Conservation (phyloP, 1,139 yeast genomes). For the Zygosaccharomyces pseudobailii region DNA sequence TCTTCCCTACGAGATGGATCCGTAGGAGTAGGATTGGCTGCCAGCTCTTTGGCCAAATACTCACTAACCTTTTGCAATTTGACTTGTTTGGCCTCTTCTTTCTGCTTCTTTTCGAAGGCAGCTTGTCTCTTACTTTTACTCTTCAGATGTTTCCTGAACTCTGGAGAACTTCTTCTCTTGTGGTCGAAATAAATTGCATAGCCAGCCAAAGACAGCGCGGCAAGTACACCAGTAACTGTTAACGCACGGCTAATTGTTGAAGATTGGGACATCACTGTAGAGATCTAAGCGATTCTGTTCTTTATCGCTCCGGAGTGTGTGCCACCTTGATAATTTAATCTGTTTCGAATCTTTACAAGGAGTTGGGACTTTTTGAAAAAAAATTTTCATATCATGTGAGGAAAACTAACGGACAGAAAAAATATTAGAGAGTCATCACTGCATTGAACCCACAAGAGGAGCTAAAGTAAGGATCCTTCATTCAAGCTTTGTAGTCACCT, state of each 20-base stretch:
- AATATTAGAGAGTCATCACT: not conserved
- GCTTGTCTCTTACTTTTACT: slow-evolving; percentile 57
- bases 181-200: slow-evolving; percentile 90
- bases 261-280: slow-evolving; percentile 32
- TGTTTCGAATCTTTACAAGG: not conserved
- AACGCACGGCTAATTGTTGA: slow-evolving; percentile 19
- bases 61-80: slow-evolving; percentile 57
- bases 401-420: not conserved
- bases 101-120: slow-evolving; percentile 52
- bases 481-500: not conserved
- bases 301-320: not conserved
- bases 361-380: not conserved
- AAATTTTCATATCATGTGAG: slow-evolving; percentile 13
- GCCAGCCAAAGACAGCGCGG: slow-evolving; percentile 55
- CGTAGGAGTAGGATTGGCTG: slow-evolving; percentile 70
- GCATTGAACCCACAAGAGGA: not conserved
- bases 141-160: slow-evolving; percentile 72
- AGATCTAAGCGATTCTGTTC: not conserved
- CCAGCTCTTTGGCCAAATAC: slow-evolving; percentile 60
- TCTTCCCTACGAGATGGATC: slow-evolving; percentile 58
- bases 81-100: slow-evolving; percentile 55
- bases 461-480: too few species aligned
- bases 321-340: not conserved
- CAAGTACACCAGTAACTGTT: slow-evolving; percentile 49
- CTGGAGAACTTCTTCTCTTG: slow-evolving; percentile 75